Base-by-base conservation (phyloP, 1,284 basidiomycete genomes). In the Naganishia sp. region DNA sequence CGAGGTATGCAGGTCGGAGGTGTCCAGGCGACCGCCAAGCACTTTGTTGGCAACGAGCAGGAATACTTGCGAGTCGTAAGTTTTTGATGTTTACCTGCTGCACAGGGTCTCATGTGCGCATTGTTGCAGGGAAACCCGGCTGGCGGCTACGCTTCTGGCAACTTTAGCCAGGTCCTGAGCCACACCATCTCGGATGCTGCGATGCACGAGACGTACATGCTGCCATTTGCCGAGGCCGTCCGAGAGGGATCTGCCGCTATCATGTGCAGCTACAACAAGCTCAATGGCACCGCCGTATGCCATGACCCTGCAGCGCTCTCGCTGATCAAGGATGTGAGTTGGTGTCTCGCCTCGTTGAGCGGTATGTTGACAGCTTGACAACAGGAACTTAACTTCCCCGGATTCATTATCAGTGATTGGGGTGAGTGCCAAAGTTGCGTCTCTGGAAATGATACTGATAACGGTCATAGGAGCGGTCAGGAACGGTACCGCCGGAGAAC, bases 161-260 rank as follows among this genome's bases (percentile, higher is more conserved):
- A 61, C 47, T 10, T 31, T 13, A 51, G 47, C 41, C 58, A 61
- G 21, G 46, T 49, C 15, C 21, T 61, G n/a, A 61, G 58, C 42
- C 46, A 51, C 47, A 61, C 47, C 21, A 51, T 61, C 47, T 51
- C 58, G n/a, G 58, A 61, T 25, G 58, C 58, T 3, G 71, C 90
- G 17, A 63, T 66, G 41, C 72, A 74, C 52, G 74, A 76, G 61
- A 72, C 77, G 60, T 78, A 80, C 67, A 70, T 74, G 17, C 73
- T 73, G 62, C 83, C 86, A 0, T 92, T 90, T 82, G 74, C 90
- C 73, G 83, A 84, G 67, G 86, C 86, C 56, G 85, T 91, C 13
- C 84, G 87, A 80, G 89, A 89, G 0, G 89, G 88, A 31, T 87
- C 88, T 9, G 84, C 87, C 0, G 85, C 85, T 52, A 82, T 92